Percentiles rank a stretch among this genome's conserved stretches.
Conservation (phyloP, 257 asterid genomes). For the Handroanthus guayacan region DNA sequence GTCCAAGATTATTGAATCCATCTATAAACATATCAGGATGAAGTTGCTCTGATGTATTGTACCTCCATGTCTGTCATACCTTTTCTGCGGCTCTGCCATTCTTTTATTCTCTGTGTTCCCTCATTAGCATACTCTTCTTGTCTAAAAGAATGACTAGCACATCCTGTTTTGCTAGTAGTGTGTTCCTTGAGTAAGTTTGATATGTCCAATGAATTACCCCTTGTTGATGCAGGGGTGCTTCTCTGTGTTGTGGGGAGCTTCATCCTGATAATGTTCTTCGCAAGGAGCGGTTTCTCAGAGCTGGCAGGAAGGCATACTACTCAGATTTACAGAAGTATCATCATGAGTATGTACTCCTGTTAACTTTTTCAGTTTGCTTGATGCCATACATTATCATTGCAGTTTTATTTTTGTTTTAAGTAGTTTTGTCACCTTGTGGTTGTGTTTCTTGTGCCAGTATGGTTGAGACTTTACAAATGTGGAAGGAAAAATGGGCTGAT, state of each 20-base stretch:
- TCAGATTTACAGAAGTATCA: conserved; percentile 74
- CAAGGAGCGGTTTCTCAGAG: conserved; percentile 61
- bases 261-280: conserved; percentile 81
- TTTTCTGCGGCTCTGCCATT: background rate
- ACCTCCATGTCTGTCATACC: background rate
- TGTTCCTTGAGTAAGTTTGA: conserved; percentile 31
- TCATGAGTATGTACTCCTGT: conserved; percentile 57
- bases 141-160: conserved; percentile 13
- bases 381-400: background rate
- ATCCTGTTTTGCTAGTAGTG: conserved; percentile 26
- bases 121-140: conserved; percentile 11
- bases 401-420: conserved; percentile 29
- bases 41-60: background rate
- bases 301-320: conserved; percentile 66
- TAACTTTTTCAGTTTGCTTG: conserved; percentile 4
- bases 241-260: conserved; percentile 76
- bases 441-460: conserved; percentile 46
- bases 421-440: conserved; percentile 31
- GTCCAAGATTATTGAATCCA: conserved; percentile 12
- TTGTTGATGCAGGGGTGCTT: conserved; percentile 75
- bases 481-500: conserved; percentile 59
- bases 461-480: conserved; percentile 51
- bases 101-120: conserved; percentile 1
- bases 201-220: conserved; percentile 36
- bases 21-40: conserved; percentile 21